Percentiles rank a stretch among this genome's conserved stretches.
phyloP scores from a whole-genome alignment of 164 flowering plant species.

The Warburgia ugandensis region DNA sequence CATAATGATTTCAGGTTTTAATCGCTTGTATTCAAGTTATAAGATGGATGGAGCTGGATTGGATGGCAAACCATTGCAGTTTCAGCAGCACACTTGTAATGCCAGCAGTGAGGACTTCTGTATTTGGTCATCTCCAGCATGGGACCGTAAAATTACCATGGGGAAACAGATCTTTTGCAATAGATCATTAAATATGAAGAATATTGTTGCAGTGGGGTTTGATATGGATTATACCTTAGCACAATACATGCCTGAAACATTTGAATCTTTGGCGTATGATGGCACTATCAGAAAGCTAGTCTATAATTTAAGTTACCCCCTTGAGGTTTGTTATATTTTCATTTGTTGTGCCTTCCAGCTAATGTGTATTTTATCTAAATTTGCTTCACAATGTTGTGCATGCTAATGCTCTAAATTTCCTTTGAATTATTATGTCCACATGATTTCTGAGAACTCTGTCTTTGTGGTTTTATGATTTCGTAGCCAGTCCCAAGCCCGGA shows the following conservation, averaged over 20 bases:
- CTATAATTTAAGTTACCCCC: conserved; percentile 72
- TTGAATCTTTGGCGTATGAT: conserved; percentile 89
- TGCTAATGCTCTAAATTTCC: background rate
- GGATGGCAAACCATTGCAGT: conserved; percentile 17
- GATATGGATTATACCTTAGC: conserved; percentile 99
- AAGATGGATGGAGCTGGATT: conserved; percentile 39
- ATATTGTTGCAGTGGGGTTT: conserved; percentile 88
- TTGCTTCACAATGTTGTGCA: background rate
- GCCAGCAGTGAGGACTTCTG: conserved; percentile 23
- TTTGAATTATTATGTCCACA: no score
- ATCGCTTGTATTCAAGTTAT: conserved; percentile 26
- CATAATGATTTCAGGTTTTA: no score
- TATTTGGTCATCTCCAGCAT: conserved; percentile 72
- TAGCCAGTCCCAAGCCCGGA: no score
- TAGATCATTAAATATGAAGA: conserved; percentile 88
- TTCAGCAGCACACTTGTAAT: conserved; percentile 12
- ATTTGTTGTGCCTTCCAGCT: background rate
- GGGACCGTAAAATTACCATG: conserved; percentile 41
- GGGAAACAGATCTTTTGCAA: conserved; percentile 91
- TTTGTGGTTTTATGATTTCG: no score
- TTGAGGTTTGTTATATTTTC: conserved; percentile 52
- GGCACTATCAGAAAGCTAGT: conserved; percentile 86
- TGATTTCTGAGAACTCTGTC: no score
- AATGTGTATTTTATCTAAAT: no score
- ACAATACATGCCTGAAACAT: conserved; percentile 92